Evolutionary conservation across 345 rosid species (phyloP).

Genomic region (Dimocarpus longan): DNA sequence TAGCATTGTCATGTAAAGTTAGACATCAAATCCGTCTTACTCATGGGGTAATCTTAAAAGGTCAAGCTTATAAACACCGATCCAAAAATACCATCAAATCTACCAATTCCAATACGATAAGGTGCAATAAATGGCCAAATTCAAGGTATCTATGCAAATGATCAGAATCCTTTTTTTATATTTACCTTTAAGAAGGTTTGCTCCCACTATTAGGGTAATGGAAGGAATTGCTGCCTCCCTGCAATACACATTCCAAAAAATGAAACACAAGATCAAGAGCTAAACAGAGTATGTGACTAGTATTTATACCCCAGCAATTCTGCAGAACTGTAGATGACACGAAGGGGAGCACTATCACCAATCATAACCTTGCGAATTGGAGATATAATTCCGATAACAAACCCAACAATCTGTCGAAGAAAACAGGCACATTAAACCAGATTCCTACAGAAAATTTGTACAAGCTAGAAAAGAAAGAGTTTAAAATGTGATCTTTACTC

Average conservation of each 20-base stretch:
- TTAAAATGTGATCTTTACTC: background rate
- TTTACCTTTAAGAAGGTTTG: slow-evolving; percentile 36
- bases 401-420: slow-evolving; percentile 31
- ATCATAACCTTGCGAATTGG: slow-evolving; percentile 30
- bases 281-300: background rate
- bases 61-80: background rate
- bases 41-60: background rate
- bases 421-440: background rate
- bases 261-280: background rate
- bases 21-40: too few species aligned
- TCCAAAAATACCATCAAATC: too few species aligned
- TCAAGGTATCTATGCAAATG: background rate
- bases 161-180: background rate
- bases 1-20: too few species aligned
- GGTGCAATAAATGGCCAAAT: background rate
- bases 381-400: slow-evolving; percentile 26
- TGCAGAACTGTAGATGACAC: slow-evolving; percentile 21
- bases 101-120: background rate
- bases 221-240: slow-evolving; percentile 42
- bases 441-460: background rate
- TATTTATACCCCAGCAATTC: slow-evolving; percentile 26
- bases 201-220: slow-evolving; percentile 35
- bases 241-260: background rate
- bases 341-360: slow-evolving; percentile 33
- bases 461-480: background rate